phyloP scores from a whole-genome alignment of 2,329 filamentous ascomycete species.

The Ilyonectria destructans region DNA sequence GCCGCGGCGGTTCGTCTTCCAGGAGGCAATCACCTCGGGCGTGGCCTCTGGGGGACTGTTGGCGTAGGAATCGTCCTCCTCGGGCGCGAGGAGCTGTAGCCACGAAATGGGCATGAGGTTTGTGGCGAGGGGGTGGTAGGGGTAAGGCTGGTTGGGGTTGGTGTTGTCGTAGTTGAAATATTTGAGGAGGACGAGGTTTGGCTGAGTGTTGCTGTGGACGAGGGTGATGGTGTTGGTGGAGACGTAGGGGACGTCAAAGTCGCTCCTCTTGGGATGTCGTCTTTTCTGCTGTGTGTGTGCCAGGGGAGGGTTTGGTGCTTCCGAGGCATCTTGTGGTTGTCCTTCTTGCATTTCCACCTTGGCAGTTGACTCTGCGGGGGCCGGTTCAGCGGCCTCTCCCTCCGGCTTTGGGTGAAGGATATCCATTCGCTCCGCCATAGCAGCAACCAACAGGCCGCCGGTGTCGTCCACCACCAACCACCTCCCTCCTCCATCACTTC shows the following conservation, averaged over 20 bases:
- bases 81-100: constrained; percentile 89
- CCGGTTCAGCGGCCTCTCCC: constrained; percentile 33
- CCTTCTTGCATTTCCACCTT: constrained; percentile 27
- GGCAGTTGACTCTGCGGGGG: constrained; percentile 14
- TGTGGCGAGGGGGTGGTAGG: constrained; percentile 84
- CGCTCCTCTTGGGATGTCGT: constrained; percentile 56
- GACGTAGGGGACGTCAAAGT: constrained; percentile 77
- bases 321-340: constrained; percentile 27
- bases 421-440: constrained; percentile 91
- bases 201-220: constrained; percentile 86
- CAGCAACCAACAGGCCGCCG: constrained; percentile 84
- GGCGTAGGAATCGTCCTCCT: constrained; percentile 81
- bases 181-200: constrained; percentile 88
- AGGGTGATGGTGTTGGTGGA: constrained; percentile 84
- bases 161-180: constrained; percentile 90
- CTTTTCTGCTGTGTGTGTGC: constrained; percentile 44
- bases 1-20: constrained; percentile 88
- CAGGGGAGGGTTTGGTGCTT: constrained; percentile 22
- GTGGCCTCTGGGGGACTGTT: constrained; percentile 74
- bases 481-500: constrained; percentile 59
- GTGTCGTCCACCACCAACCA: constrained; percentile 93
- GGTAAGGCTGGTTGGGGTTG: constrained; percentile 70
- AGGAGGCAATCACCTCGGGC: constrained; percentile 74
- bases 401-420: constrained; percentile 73
- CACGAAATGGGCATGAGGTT: constrained; percentile 90